phyloP scores from a whole-genome alignment of 176 grass and related monocot species.

The Lolium perenne region DNA sequence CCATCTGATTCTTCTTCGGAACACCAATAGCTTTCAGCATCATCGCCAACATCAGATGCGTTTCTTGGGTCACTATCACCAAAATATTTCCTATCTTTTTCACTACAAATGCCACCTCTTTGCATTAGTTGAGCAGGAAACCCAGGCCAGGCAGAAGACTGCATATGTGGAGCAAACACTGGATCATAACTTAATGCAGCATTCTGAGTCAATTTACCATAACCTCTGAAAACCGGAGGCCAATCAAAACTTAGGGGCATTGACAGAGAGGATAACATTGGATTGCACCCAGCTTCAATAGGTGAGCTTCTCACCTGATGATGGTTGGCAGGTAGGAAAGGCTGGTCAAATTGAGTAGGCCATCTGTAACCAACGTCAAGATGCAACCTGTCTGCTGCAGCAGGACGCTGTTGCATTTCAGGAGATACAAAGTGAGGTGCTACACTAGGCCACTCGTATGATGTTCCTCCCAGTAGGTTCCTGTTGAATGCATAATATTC shows the following conservation, averaged over 20 bases:
- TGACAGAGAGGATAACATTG: conserved; percentile 64
- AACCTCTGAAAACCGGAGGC: conserved; percentile 93
- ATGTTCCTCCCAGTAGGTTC: conserved; percentile 60
- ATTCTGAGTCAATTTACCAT: conserved; percentile 62
- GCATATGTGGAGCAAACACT: conserved; percentile 61
- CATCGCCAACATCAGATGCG: conserved; percentile 71
- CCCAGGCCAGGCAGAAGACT: conserved; percentile 70
- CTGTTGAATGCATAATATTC: conserved; percentile 63
- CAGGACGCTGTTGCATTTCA: conserved; percentile 68
- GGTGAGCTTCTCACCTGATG: conserved; percentile 69
- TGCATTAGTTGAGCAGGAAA: conserved; percentile 65
- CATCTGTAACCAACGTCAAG: conserved; percentile 82
- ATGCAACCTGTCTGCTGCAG: conserved; percentile 76
- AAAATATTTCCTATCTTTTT: conserved; percentile 62
- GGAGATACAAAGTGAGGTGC: conserved; percentile 62
- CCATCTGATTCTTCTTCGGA: conserved; percentile 93
- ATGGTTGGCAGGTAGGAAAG: conserved; percentile 68
- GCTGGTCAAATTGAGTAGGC: conserved; percentile 66
- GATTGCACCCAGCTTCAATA: conserved; percentile 62
- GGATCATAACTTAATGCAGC: conserved; percentile 72
- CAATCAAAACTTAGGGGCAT: conserved; percentile 95
- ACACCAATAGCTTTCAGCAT: conserved; percentile 89
- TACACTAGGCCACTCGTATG: conserved; percentile 76
- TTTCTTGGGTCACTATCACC: conserved; percentile 63
- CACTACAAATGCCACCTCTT: conserved; percentile 60